A percentile compares a stretch with the other conserved stretches of the same genome.
Evolutionary conservation across 208 protist species (phyloP).

Genomic region (Wallacemonas sp.): DNA sequence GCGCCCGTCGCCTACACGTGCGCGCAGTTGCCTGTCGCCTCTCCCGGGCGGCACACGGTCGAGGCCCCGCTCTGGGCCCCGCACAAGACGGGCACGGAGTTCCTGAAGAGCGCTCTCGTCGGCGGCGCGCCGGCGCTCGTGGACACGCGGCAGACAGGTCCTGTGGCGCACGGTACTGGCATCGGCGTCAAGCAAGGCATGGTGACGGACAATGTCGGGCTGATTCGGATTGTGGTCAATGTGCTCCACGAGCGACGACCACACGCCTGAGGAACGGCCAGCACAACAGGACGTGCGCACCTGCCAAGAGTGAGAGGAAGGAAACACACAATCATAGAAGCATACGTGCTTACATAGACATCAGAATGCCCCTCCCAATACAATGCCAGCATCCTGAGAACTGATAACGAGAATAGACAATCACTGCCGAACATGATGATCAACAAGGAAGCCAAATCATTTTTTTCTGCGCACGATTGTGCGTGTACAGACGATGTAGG

Average conservation of each 20-base stretch:
- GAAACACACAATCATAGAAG: too few relatives aligned
- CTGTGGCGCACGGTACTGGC: constrained; percentile 31
- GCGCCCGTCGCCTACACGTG: constrained; percentile 62
- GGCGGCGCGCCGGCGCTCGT: constrained; percentile 67
- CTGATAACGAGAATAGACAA: too few relatives aligned
- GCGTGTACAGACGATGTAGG: too few relatives aligned
- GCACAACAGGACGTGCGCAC: too few relatives aligned
- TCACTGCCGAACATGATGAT: too few relatives aligned
- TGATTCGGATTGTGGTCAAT: constrained; percentile 49
- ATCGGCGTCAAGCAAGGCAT: constrained; percentile 48
- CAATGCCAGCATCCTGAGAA: too few relatives aligned
- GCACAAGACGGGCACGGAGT: constrained; percentile 63
- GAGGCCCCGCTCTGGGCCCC: constrained; percentile 55
- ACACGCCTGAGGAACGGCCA: not conserved
- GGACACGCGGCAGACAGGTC: constrained; percentile 41
- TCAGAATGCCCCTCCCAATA: too few relatives aligned
- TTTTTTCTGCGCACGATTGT: too few relatives aligned
- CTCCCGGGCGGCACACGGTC: constrained; percentile 48
- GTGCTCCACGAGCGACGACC: constrained; percentile 39
- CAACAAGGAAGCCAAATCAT: too few relatives aligned
- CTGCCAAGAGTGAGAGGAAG: not conserved
- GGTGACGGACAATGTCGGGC: constrained; percentile 44
- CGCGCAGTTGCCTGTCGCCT: constrained; percentile 44
- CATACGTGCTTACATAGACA: too few relatives aligned
- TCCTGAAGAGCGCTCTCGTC: constrained; percentile 47